Conservation (phyloP, 2,329 filamentous ascomycete genomes). For the Nothophoma quercina region DNA sequence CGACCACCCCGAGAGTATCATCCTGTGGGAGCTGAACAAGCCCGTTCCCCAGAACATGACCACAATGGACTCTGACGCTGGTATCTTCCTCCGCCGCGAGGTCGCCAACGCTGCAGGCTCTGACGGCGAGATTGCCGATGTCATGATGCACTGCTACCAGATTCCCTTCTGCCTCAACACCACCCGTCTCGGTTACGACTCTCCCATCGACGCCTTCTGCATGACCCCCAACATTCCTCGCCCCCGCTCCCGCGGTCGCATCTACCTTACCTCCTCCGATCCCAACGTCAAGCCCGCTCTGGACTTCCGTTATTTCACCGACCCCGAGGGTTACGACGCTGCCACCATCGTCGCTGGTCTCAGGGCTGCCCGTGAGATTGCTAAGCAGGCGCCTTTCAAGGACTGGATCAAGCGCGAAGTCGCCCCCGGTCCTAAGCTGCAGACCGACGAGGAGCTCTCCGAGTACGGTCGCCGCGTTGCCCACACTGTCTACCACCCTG, state of each 20-base stretch:
- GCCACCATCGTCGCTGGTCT: conserved; percentile 81
- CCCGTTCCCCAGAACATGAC: conserved; percentile 81
- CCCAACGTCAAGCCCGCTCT: conserved; percentile 80
- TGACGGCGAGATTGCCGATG: conserved; percentile 79
- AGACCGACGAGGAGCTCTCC: conserved; percentile 80
- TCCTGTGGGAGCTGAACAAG: conserved; percentile 80
- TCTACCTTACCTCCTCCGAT: conserved; percentile 79
- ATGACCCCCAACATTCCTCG: conserved; percentile 93
- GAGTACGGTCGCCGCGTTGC: conserved; percentile 83
- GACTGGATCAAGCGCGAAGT: conserved; percentile 85
- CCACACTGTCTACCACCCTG: conserved; percentile 90
- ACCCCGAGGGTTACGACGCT: conserved; percentile 84
- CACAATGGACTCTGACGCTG: conserved; percentile 90
- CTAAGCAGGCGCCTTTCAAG: conserved; percentile 77
- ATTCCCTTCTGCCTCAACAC: conserved; percentile 93
- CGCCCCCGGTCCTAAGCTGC: conserved; percentile 75
- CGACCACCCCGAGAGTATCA: conserved; percentile 71
- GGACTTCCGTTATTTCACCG: conserved; percentile 90
- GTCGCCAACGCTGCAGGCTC: conserved; percentile 70
- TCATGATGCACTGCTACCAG: conserved; percentile 98
- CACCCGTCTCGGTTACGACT: conserved; percentile 73
- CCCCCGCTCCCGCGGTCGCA: conserved; percentile 76
- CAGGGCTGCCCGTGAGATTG: conserved; percentile 78
- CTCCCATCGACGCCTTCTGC: conserved; percentile 80
- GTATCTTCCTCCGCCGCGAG: conserved; percentile 86